These are phyloP conservation scores for Takakia lepidozioides DNA, from an alignment of 225 moss, liverwort and hornwort genomes.

Conservation along the genomic window DNA sequence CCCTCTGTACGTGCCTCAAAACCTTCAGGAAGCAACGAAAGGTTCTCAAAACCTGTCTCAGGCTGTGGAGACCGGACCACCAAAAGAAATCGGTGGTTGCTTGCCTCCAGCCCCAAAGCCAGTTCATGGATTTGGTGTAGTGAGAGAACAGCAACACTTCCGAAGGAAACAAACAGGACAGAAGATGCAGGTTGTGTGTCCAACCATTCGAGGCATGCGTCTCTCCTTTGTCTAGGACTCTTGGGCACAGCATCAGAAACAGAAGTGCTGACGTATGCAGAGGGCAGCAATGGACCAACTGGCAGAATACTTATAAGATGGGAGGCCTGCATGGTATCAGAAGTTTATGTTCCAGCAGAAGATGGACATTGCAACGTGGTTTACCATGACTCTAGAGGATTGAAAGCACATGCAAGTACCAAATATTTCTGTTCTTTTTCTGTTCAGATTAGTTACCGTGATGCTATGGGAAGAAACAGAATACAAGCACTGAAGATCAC, in stretches of 20 bases:
- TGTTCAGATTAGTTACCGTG: too few species aligned
- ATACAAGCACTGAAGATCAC: too few species aligned
- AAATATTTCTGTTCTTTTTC: too few species aligned
- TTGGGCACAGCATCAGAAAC: too few species aligned
- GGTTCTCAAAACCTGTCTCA: background rate
- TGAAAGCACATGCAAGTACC: too few species aligned
- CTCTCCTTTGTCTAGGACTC: background rate
- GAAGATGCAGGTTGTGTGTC: constrained; percentile 24
- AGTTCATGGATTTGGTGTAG: constrained; percentile 11
- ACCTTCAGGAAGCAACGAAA: constrained; percentile 10
- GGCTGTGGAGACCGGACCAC: constrained; percentile 5
- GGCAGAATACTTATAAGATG: constrained; percentile 10
- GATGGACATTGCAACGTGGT: too few species aligned
- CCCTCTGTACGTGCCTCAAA: constrained; percentile 17
- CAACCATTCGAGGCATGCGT: constrained; percentile 31
- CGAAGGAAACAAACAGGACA: constrained; percentile 40
- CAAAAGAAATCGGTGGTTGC: constrained; percentile 27
- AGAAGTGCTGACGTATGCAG: constrained; percentile 6
- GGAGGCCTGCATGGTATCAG: constrained; percentile 8
- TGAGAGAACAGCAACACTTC: constrained; percentile 10
- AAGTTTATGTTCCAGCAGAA: too few species aligned
- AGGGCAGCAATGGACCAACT: constrained; percentile 27
- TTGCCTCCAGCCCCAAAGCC: constrained; percentile 22
- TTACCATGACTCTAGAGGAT: too few species aligned
- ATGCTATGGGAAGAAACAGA: too few species aligned